These are phyloP conservation scores for Sporothrix schenckii DNA, from an alignment of 2,329 filamentous ascomycete species.

Conservation along the genomic window DNA sequence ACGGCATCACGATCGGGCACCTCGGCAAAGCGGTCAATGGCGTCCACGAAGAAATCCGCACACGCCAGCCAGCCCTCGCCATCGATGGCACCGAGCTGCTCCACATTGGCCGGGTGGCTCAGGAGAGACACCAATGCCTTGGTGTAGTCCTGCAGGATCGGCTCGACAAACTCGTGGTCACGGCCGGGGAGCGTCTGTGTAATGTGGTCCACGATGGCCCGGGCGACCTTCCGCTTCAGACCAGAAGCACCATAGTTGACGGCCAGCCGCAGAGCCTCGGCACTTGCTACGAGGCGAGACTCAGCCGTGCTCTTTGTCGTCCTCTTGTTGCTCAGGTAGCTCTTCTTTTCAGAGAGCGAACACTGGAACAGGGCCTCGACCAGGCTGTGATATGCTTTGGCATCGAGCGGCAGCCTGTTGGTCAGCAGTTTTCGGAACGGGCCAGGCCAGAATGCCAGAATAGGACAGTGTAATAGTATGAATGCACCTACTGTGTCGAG, in stretches of 20 bases:
- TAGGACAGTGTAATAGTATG: background rate
- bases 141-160: slow-evolving; percentile 74
- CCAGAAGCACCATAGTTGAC: slow-evolving; percentile 69
- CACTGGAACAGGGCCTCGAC: slow-evolving; percentile 79
- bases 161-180: slow-evolving; percentile 65
- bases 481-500: slow-evolving; percentile 33
- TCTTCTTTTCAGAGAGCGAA: slow-evolving; percentile 67
- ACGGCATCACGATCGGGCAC: slow-evolving; percentile 45
- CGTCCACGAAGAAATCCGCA: slow-evolving; percentile 70
- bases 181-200: slow-evolving; percentile 68
- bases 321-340: slow-evolving; percentile 59
- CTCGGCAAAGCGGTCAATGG: slow-evolving; percentile 59
- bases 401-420: slow-evolving; percentile 54
- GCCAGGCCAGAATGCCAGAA: no score
- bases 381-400: slow-evolving; percentile 79
- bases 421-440: background rate
- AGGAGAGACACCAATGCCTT: slow-evolving; percentile 74
- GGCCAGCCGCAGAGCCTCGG: slow-evolving; percentile 70
- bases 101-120: slow-evolving; percentile 73
- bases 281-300: slow-evolving; percentile 67
- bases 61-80: slow-evolving; percentile 68
- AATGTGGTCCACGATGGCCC: slow-evolving; percentile 79
- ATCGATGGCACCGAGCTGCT: slow-evolving; percentile 66
- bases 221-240: slow-evolving; percentile 75
- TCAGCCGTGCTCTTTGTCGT: slow-evolving; percentile 52